Percentiles rank a stretch among this genome's conserved stretches.
phyloP scores from a whole-genome alignment of 192 early-diverging fungal genomes.

The Pecoramyces ruminantium region DNA sequence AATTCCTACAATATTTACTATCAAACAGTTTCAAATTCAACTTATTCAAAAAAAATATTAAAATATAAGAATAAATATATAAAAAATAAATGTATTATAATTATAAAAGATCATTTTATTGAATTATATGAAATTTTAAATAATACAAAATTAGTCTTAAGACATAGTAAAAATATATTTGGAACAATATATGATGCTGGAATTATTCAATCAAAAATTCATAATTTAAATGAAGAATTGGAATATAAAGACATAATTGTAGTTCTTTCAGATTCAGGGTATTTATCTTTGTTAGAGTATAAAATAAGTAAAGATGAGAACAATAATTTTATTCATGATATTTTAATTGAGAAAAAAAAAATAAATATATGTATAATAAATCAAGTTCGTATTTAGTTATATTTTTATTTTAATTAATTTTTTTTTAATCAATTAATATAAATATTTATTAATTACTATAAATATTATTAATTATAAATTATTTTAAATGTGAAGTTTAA shows the following conservation, averaged over 20 bases:
- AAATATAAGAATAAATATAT: background rate
- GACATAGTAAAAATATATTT: background rate
- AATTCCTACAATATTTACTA: background rate
- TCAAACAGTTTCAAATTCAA: background rate
- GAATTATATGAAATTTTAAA: background rate
- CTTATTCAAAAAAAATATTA: background rate
- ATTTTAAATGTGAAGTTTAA: background rate
- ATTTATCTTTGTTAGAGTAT: background rate
- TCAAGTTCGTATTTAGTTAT: background rate
- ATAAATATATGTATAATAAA: background rate
- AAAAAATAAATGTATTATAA: background rate
- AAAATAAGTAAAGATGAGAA: background rate
- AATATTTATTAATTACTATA: no score
- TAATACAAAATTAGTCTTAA: background rate
- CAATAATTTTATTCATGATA: background rate
- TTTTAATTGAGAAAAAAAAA: background rate
- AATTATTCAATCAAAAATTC: background rate
- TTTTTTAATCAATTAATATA: no score
- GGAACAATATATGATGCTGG: background rate
- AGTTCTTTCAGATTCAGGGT: background rate
- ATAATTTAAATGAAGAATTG: background rate
- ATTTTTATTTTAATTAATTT: background rate
- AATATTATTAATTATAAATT: no score
- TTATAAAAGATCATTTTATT: background rate
- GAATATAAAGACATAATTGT: background rate